Evolutionary conservation across 805 yeast species (phyloP), one percentile per base, ranked within the genome.

Genomic region (Blastobotrys robertii): DNA sequence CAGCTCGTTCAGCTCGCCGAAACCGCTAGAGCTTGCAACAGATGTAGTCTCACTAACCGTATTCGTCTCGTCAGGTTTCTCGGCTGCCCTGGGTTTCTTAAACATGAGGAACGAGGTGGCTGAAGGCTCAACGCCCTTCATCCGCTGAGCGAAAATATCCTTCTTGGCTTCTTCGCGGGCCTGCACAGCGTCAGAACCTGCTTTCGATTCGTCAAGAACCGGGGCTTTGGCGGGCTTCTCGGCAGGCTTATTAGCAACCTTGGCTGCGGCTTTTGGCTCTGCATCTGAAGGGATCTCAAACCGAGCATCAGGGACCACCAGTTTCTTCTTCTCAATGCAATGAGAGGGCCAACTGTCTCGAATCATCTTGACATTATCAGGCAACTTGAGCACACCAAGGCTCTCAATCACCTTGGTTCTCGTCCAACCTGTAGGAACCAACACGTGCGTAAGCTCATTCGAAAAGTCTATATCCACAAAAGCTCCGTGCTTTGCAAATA

Each of bases 301-400:
- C 19, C 34, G 15, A 9, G 36, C 30, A 6, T 33, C 34, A 22
- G 39, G 44, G n/a, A 51, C 45, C 29, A 53, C 41, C 28, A 56
- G 41, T 30, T 28, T 36, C 5, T 44, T 36, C 12, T 38, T 33
- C 13, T 49, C 60, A 30, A 63, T 57, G 42, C 63, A 58, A n/a
- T 55, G 58, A 34, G 63, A 51, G 2, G 58, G 49, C 66, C 66
- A 63, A 1, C 46, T 42, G 11, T 54, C 57, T 11, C 30, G 30
- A 9, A 52, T 51, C 9, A 49, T 41, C 13, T 33, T 14, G 2
- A 40, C 45, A 9, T 19, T 28, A 16, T 31, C 42, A 13, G 25
- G 34, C 11, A 42, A 9, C 4, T 14, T 13, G 11, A 43, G 43
- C 19, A 42, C n/a, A 12, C 35, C 28, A 10, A 47, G 19, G 31